Percentiles rank a stretch among this genome's conserved stretches.
Evolutionary conservation across 1,139 yeast species (phyloP).

Genomic region (Yamadazyma songkhlaensis): DNA sequence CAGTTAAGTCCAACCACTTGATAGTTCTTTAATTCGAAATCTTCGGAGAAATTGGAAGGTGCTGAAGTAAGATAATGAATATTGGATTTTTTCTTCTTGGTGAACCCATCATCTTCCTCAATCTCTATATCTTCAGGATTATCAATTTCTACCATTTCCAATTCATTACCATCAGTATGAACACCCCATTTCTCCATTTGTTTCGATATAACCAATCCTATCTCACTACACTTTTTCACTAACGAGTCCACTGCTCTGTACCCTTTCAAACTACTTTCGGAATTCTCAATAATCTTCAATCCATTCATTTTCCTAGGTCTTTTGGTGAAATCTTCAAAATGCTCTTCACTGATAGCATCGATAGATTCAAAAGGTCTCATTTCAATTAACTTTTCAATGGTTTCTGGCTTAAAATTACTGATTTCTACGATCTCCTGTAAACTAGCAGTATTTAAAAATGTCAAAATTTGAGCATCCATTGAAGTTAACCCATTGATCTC

Average conservation of each 20-base stretch:
- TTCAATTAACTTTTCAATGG: slow-evolving; percentile 59
- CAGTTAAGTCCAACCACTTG: slow-evolving; percentile 97
- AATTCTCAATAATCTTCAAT: slow-evolving; percentile 69
- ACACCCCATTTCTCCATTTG: slow-evolving; percentile 91
- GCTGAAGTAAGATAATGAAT: slow-evolving; percentile 61
- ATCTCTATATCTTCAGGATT: slow-evolving; percentile 13
- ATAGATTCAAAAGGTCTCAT: slow-evolving; percentile 68
- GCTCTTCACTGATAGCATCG: slow-evolving; percentile 54
- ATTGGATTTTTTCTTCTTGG: slow-evolving; percentile 22
- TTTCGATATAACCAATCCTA: slow-evolving; percentile 65
- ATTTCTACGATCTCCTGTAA: slow-evolving; percentile 77
- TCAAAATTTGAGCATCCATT: slow-evolving; percentile 65
- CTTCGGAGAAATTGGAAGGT: slow-evolving; percentile 64
- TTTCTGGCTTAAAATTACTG: slow-evolving; percentile 65
- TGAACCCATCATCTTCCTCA: slow-evolving; percentile 34
- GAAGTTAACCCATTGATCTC: slow-evolving; percentile 11
- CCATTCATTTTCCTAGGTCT: slow-evolving; percentile 62
- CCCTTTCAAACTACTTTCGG: slow-evolving; percentile 71
- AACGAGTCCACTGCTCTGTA: slow-evolving; percentile 92
- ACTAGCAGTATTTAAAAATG: slow-evolving; percentile 77
- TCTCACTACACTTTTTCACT: slow-evolving; percentile 76
- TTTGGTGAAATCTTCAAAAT: slow-evolving; percentile 37
- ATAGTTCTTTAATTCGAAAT: slow-evolving; percentile 72
- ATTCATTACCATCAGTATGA: slow-evolving; percentile 54
- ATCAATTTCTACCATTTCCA: slow-evolving; percentile 45